These are phyloP conservation scores for Fraxinus greggii DNA, from an alignment of 305 asterid genomes.

Conservation along the genomic window DNA sequence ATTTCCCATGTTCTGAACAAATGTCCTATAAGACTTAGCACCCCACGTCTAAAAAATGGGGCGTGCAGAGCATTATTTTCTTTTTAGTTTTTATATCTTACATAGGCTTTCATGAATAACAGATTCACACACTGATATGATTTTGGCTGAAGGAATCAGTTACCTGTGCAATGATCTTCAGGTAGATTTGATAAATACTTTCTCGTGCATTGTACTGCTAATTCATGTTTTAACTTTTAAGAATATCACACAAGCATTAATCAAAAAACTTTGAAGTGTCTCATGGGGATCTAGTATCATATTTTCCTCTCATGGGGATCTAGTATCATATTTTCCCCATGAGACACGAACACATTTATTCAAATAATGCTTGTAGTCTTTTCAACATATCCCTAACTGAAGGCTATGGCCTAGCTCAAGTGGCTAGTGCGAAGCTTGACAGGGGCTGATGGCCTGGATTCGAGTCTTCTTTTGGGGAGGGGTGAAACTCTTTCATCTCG, in stretches of 20 bases:
- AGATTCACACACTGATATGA: slow-evolving; percentile 87
- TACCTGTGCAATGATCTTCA: slow-evolving; percentile 81
- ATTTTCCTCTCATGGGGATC: slow-evolving; percentile 1
- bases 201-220: slow-evolving; percentile 1
- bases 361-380: not conserved
- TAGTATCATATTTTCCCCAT: not conserved
- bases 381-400: not conserved
- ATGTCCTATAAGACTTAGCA: not conserved
- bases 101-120: slow-evolving; percentile 33
- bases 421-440: not conserved
- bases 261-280: slow-evolving; percentile 4
- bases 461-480: not conserved
- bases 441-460: not conserved
- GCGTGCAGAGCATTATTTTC: not conserved
- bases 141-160: slow-evolving; percentile 92
- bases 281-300: slow-evolving; percentile 1
- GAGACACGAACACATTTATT: not conserved
- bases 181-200: slow-evolving; percentile 46
- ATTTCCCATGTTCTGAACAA: slow-evolving; percentile 10
- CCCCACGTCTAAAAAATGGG: not conserved
- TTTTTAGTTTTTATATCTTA: slow-evolving; percentile 13
- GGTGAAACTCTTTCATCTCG: not conserved
- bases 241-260: not conserved
- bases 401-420: not conserved
- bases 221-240: not conserved